Evolutionary conservation across 768 basidiomycete genomes (phyloP).

Genomic region (Naematelia aurantialba): DNA sequence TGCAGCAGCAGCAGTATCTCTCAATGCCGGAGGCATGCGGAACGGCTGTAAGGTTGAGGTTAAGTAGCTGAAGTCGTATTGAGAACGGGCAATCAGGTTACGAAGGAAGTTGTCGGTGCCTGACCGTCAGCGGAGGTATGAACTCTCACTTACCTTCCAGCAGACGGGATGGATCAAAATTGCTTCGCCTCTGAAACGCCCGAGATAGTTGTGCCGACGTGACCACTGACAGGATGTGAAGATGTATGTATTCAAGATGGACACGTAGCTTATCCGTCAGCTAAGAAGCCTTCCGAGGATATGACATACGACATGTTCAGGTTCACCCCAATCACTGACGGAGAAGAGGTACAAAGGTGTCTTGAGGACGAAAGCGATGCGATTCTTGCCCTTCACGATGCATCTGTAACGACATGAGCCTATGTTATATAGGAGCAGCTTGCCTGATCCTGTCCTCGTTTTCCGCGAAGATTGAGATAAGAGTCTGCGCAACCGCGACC

Average conservation of each 20-base stretch:
- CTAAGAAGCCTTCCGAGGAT: not conserved
- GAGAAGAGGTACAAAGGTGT: constrained; percentile 89
- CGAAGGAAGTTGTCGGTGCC: constrained; percentile 78
- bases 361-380: constrained; percentile 81
- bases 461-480: constrained; percentile 92
- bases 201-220: constrained; percentile 76
- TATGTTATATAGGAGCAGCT: constrained; percentile 33
- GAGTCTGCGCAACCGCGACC: constrained; percentile 89
- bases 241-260: constrained; percentile 90
- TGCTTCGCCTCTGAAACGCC: constrained; percentile 82
- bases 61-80: constrained; percentile 75
- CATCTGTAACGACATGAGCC: constrained; percentile 53
- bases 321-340: constrained; percentile 88
- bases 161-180: constrained; percentile 69
- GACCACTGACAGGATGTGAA: constrained; percentile 87
- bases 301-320: constrained; percentile 80
- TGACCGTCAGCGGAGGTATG: constrained; percentile 39
- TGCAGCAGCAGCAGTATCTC: constrained; percentile 72
- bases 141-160: constrained; percentile 46
- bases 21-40: constrained; percentile 64
- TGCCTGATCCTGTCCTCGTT: constrained; percentile 67
- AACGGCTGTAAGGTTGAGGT: constrained; percentile 78
- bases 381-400: constrained; percentile 74
- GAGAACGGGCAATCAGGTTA: constrained; percentile 66
- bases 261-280: constrained; percentile 65